phyloP scores from a whole-genome alignment of 148 eudicot genomes.

The Euryodendron excelsum region DNA sequence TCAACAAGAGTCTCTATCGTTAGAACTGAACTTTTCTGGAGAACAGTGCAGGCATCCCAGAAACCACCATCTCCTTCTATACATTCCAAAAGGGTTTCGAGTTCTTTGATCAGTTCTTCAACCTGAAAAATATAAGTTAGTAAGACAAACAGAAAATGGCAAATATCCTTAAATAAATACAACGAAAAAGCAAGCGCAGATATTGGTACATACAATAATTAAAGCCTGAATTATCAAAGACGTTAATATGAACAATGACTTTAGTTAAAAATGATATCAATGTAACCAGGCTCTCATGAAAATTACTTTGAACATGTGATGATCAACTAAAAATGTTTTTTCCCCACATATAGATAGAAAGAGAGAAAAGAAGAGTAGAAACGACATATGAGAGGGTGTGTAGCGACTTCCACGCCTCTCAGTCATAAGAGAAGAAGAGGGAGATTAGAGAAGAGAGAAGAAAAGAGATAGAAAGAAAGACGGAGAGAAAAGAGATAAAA shows the following conservation, averaged over 20 bases:
- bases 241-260: not conserved
- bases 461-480: not conserved
- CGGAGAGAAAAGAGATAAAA: too few relatives aligned
- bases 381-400: not conserved
- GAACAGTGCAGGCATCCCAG: slow-evolving; percentile 55
- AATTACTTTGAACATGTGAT: not conserved
- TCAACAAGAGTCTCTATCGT: slow-evolving; percentile 55
- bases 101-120: slow-evolving; percentile 70
- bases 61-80: slow-evolving; percentile 76
- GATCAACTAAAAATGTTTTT: not conserved
- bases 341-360: too few relatives aligned
- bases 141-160: not conserved
- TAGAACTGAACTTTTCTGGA: slow-evolving; percentile 41
- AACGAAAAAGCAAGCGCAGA: not conserved
- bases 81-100: slow-evolving; percentile 64
- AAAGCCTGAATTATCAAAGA: not conserved
- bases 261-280: not conserved
- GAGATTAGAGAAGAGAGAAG: not conserved
- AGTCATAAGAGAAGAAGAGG: not conserved
- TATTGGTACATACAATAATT: not conserved
- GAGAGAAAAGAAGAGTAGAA: not conserved
- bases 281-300: not conserved
- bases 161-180: not conserved
- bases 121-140: slow-evolving; percentile 44
- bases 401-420: not conserved